Evolutionary conservation across 352 stramenopile genomes (phyloP).

Genomic region (Globisporangium lucens): DNA sequence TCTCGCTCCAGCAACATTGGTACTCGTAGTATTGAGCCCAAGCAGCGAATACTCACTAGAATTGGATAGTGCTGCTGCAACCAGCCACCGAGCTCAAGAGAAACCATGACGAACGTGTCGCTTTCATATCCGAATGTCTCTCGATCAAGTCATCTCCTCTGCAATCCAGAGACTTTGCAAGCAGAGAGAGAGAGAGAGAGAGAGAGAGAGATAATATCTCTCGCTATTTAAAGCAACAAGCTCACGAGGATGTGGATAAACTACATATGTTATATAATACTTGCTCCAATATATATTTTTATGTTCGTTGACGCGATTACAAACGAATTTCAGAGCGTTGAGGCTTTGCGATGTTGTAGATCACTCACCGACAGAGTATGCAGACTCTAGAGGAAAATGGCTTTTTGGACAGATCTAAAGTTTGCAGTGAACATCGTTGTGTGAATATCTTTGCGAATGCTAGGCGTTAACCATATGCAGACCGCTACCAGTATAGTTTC

Average conservation of each 20-base stretch:
- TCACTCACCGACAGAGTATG: too few relatives aligned
- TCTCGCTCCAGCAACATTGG: not conserved
- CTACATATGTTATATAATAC: not conserved
- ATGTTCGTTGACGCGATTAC: not conserved
- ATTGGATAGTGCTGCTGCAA: not conserved
- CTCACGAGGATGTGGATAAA: not conserved
- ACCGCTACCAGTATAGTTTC: too few relatives aligned
- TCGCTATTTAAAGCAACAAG: not conserved
- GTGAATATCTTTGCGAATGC: too few relatives aligned
- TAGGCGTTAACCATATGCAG: too few relatives aligned
- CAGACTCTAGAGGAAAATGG: too few relatives aligned
- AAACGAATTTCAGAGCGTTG: not conserved
- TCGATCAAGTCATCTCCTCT: not conserved
- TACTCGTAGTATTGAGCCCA: not conserved
- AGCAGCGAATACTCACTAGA: not conserved
- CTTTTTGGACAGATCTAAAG: too few relatives aligned
- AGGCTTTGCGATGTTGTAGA: not conserved
- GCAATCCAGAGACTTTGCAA: too few relatives aligned
- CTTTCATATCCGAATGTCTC: not conserved
- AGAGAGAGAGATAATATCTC: not conserved
- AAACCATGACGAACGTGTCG: not conserved
- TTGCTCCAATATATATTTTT: not conserved
- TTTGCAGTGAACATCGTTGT: too few relatives aligned
- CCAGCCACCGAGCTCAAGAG: not conserved
- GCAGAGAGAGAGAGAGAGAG: too few relatives aligned